Percentiles rank a stretch among this genome's conserved stretches.
Evolutionary conservation across 352 stramenopile species (phyloP).

Genomic region (Pythium periplocum): DNA sequence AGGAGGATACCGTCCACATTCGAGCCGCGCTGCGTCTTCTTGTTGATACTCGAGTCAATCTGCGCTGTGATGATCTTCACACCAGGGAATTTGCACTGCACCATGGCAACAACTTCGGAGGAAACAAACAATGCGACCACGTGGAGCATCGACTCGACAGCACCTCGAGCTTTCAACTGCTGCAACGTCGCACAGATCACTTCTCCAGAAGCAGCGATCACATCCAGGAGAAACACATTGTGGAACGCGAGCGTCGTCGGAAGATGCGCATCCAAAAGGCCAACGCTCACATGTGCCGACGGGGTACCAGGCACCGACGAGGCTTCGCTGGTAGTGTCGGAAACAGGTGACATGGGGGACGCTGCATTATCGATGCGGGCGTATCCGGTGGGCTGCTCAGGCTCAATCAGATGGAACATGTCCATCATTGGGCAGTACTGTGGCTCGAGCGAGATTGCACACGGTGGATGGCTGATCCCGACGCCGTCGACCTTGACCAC

Average conservation of each 20-base stretch:
- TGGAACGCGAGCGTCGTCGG: slow-evolving; percentile 28
- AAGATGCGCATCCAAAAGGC: slow-evolving; percentile 11
- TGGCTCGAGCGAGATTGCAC: slow-evolving; percentile 19
- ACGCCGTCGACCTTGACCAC: slow-evolving; percentile 5
- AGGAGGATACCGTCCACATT: slow-evolving; percentile 4
- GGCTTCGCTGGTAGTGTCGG: too few relatives aligned
- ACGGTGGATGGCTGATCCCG: slow-evolving; percentile 8
- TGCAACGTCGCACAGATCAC: slow-evolving; percentile 29
- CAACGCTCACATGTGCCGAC: too few relatives aligned
- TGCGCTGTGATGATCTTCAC: slow-evolving; percentile 23
- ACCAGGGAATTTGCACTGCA: slow-evolving; percentile 26
- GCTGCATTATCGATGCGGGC: slow-evolving; percentile 1
- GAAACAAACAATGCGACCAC: slow-evolving; percentile 35
- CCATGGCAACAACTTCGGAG: slow-evolving; percentile 23
- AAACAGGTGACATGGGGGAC: not conserved
- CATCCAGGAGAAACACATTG: slow-evolving; percentile 47
- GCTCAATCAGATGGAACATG: slow-evolving; percentile 19
- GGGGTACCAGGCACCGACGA: too few relatives aligned
- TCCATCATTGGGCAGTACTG: slow-evolving; percentile 16
- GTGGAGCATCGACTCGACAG: slow-evolving; percentile 35
- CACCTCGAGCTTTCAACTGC: slow-evolving; percentile 27
- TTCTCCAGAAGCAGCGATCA: slow-evolving; percentile 26
- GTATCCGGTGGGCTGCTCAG: slow-evolving; percentile 13
- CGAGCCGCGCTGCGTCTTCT: slow-evolving; percentile 5
- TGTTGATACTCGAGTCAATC: slow-evolving; percentile 15